Conservation (phyloP, 2,329 filamentous ascomycete species). For the Lasiodiplodia theobromae region DNA sequence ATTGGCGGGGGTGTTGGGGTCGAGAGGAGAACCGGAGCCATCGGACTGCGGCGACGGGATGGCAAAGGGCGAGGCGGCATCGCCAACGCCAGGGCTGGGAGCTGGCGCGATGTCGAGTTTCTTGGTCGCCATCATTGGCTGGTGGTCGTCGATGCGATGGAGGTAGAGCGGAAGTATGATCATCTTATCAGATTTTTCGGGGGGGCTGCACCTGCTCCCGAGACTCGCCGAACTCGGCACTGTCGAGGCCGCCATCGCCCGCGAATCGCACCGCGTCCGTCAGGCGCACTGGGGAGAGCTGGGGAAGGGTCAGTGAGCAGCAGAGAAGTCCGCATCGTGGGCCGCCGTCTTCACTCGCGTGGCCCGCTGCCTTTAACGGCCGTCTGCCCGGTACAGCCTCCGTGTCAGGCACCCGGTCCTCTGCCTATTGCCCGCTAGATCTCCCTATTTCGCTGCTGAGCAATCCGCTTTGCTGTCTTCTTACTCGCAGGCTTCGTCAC, state of each 20-base stretch:
- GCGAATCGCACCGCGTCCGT: neutral
- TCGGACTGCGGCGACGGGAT: slow-evolving; percentile 27
- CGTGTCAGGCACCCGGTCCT: slow-evolving; percentile 12
- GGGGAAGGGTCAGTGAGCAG: neutral
- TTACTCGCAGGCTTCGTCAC: slow-evolving; percentile 23
- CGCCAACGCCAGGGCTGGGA: slow-evolving; percentile 18
- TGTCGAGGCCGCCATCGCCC: slow-evolving; percentile 15
- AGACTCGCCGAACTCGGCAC: slow-evolving; percentile 28
- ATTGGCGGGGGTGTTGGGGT: slow-evolving; percentile 16
- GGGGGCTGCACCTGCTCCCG: slow-evolving; percentile 10
- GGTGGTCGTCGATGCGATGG: slow-evolving; percentile 17
- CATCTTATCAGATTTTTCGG: slow-evolving; percentile 31
- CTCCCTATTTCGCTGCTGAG: slow-evolving; percentile 18
- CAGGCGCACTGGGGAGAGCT: neutral
- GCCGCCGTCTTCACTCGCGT: neutral
- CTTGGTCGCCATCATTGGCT: slow-evolving; percentile 29
- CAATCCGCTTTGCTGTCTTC: neutral
- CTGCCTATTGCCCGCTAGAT: slow-evolving; percentile 3
- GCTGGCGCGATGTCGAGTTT: slow-evolving; percentile 29
- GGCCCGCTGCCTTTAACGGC: slow-evolving; percentile 13
- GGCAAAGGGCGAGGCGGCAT: slow-evolving; percentile 27
- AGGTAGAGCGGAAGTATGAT: slow-evolving; percentile 24
- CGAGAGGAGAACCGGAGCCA: slow-evolving; percentile 10
- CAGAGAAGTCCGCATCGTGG: neutral
- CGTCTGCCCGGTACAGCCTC: neutral